These are phyloP conservation scores for Solanum lycopersicoides DNA, from an alignment of 257 asterid species.

Conservation along the genomic window DNA sequence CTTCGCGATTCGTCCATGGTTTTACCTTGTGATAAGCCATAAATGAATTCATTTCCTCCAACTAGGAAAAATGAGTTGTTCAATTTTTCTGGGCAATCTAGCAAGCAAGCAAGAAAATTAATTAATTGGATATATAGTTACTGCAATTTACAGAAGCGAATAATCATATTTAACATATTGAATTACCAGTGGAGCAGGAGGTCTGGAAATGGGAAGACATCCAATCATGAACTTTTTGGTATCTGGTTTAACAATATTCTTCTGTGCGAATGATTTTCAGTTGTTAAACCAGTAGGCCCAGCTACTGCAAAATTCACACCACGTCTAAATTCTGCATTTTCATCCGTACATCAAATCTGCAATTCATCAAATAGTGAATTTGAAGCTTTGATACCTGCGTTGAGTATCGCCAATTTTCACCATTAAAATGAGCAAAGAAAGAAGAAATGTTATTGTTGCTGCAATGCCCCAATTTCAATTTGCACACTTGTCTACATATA, in stretches of 20 bases:
- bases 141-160: not conserved
- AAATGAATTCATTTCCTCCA: constrained; percentile 3
- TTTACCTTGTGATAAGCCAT: constrained; percentile 11
- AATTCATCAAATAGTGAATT: not conserved
- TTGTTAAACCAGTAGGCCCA: too few species aligned
- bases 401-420: not conserved
- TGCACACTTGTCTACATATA: too few species aligned
- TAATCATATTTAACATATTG: too few species aligned
- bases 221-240: constrained; percentile 8
- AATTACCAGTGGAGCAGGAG: not conserved
- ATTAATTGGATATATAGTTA: not conserved
- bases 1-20: not conserved
- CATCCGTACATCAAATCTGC: not conserved
- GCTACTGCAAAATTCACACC: too few species aligned
- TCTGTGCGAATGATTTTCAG: too few species aligned
- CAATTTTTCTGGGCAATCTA: not conserved
- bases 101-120: not conserved
- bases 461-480: too few species aligned
- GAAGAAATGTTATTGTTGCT: not conserved
- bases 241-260: not conserved
- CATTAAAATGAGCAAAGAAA: not conserved
- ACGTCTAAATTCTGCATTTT: too few species aligned
- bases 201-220: constrained; percentile 11
- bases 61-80: not conserved
- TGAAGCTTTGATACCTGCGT: not conserved